Base-by-base conservation (phyloP, 192 early-diverging fungal species). In the Mortierella antarctica region DNA sequence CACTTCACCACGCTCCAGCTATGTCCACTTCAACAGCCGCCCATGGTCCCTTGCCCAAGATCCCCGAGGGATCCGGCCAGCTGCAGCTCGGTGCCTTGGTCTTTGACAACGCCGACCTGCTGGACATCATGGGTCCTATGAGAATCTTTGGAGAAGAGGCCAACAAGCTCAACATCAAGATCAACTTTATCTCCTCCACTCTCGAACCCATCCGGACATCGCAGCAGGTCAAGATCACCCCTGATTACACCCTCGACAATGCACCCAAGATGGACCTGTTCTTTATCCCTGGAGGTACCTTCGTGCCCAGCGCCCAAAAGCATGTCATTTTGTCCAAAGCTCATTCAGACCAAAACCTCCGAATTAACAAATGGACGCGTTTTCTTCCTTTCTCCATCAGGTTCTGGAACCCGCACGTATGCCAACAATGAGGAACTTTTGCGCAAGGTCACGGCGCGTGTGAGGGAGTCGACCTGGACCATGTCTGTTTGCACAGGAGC, bases 401-500 rank as follows among this genome's bases (percentile, higher is more conserved):
- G 68, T 14, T 46, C 65, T 18, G 66, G 74, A 39, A 68, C 47
- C 3, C 52, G 48, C 23, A 20, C 49, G 5, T 69, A 77, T n/a
- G 52, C 65, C 14, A 54, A 69, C 45, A 54, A 60, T 21, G 49
- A 58, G 3, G 51, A 62, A 1, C 18, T 67, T 11, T 42, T 79
- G 45, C 14, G 50, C 0, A 18, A 52, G 69, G 31, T 79, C 57
- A 71, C 12, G 23, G 14, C 44, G 4, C 68, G 70, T 20, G 39
- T 71, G 2, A 12, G 62, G 15, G 69, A 57, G 15, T 57, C 76
- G 7, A 79, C 76, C n/a, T 79, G 76, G 76, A 59, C 74, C 44
- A 65, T 83, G 67, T 72, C 77, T 23, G 84, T 89, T 14, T 89
- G 88, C 67, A 88, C 81, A 23, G 88, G 86, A 11, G 50, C 83